phyloP scores from a whole-genome alignment of 2,329 filamentous ascomycete species.

The Cordyceps farinosa region DNA sequence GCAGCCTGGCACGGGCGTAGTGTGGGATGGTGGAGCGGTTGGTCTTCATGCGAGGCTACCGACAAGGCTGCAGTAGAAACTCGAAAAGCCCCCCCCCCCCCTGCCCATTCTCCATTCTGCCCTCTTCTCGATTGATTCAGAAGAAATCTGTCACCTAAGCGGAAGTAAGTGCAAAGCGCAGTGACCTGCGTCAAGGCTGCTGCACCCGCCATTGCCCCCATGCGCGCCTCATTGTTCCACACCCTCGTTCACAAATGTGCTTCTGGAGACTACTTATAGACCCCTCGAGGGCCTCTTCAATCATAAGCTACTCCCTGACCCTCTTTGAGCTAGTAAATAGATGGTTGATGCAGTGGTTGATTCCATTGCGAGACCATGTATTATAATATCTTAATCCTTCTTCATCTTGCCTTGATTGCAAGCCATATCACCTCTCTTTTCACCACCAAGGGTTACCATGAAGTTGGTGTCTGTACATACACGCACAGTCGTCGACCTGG shows the following conservation, averaged over 20 bases:
- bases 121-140: too few species aligned
- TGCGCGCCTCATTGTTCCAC: too few species aligned
- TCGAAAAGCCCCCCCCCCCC: too few species aligned
- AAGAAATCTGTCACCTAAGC: too few species aligned
- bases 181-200: too few species aligned
- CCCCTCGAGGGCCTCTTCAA: background rate
- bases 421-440: background rate
- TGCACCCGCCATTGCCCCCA: too few species aligned
- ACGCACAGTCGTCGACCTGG: conserved; percentile 3
- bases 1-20: too few species aligned
- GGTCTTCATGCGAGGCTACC: background rate
- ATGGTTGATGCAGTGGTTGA: background rate
- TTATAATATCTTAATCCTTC: conserved; percentile 2
- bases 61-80: background rate
- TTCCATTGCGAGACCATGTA: conserved; percentile 11
- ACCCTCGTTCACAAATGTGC: too few species aligned
- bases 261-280: too few species aligned
- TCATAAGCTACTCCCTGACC: too few species aligned
- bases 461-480: conserved; percentile 4
- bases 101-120: too few species aligned
- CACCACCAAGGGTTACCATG: background rate
- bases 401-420: conserved; percentile 11
- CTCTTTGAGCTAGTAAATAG: background rate
- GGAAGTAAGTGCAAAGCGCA: too few species aligned
- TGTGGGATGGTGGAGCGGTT: background rate